A percentile compares a stretch with the other conserved stretches of the same genome.
Evolutionary conservation across 164 flowering plant species (phyloP).

Genomic region (Cinnamomum micranthum): DNA sequence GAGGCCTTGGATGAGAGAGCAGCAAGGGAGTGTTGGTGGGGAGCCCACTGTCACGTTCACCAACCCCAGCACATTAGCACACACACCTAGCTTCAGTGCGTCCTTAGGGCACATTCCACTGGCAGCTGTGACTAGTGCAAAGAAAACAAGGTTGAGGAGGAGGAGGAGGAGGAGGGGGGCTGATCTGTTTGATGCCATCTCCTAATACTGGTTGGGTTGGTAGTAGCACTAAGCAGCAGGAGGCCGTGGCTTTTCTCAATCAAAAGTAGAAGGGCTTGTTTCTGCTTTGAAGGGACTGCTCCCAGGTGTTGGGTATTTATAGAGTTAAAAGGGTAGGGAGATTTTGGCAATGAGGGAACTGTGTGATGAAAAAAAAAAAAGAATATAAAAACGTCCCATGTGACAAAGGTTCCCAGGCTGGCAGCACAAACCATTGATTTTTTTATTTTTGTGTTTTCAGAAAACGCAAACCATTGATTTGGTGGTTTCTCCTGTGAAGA

Average conservation of each 20-base stretch:
- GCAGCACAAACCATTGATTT: constrained; percentile 1
- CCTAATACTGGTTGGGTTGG: too few relatives aligned
- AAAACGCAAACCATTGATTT: neutral
- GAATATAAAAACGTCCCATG: constrained; percentile 3
- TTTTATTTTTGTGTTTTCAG: too few relatives aligned
- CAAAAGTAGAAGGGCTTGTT: too few relatives aligned
- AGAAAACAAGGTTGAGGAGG: constrained; percentile 3
- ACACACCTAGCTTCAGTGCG: constrained; percentile 53
- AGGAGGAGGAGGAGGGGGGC: neutral
- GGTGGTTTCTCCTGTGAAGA: neutral
- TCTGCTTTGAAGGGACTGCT: too few relatives aligned
- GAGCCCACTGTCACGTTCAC: constrained; percentile 34
- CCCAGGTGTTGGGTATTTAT: neutral
- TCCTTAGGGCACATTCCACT: constrained; percentile 43
- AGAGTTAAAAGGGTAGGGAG: constrained; percentile 8
- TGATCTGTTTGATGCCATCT: too few relatives aligned
- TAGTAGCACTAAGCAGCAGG: too few relatives aligned
- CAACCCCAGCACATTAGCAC: constrained; percentile 42
- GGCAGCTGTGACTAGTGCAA: neutral
- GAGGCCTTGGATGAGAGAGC: constrained; percentile 52
- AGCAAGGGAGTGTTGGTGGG: constrained; percentile 46
- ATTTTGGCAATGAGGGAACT: too few relatives aligned
- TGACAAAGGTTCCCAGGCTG: constrained; percentile 7
- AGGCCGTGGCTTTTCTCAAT: too few relatives aligned
- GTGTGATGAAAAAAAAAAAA: neutral